phyloP scores from a whole-genome alignment of 441 rosid species.

The Capsella rubella region DNA sequence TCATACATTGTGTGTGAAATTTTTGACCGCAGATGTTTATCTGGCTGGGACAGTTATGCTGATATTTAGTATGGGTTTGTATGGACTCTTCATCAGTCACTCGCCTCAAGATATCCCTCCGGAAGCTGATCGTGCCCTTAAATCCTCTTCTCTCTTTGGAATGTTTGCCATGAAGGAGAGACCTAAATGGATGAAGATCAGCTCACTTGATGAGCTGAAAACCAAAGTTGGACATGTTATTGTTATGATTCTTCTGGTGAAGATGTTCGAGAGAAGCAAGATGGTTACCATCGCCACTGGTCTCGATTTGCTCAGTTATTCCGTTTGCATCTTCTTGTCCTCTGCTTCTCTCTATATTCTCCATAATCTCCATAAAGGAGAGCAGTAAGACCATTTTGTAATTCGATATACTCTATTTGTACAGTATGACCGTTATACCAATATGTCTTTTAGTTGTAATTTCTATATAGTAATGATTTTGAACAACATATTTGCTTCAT shows the following conservation, averaged over 20 bases:
- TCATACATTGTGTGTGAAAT: neutral
- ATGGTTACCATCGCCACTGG: conserved; percentile 88
- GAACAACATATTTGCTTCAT: conserved; percentile 17
- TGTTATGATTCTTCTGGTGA: conserved; percentile 92
- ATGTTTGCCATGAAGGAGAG: conserved; percentile 93
- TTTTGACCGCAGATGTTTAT: conserved; percentile 71
- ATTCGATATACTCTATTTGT: neutral
- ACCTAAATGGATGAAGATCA: conserved; percentile 95
- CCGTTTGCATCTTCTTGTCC: conserved; percentile 82
- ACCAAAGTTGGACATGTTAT: conserved; percentile 94
- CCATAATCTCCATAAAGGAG: conserved; percentile 79
- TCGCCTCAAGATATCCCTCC: conserved; percentile 53
- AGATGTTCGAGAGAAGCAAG: conserved; percentile 97
- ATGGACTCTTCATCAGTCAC: conserved; percentile 81
- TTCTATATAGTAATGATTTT: neutral
- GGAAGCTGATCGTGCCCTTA: conserved; percentile 68
- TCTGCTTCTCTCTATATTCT: conserved; percentile 91
- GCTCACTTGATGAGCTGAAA: conserved; percentile 86
- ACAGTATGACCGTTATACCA: conserved; percentile 22
- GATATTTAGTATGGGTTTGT: conserved; percentile 87
- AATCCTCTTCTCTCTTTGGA: conserved; percentile 84
- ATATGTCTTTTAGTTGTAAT: neutral
- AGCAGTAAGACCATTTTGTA: conserved; percentile 36
- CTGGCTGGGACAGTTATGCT: conserved; percentile 93
- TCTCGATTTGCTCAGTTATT: conserved; percentile 76